Base-by-base conservation (phyloP, 257 asterid species). In the Sherardia arvensis region DNA sequence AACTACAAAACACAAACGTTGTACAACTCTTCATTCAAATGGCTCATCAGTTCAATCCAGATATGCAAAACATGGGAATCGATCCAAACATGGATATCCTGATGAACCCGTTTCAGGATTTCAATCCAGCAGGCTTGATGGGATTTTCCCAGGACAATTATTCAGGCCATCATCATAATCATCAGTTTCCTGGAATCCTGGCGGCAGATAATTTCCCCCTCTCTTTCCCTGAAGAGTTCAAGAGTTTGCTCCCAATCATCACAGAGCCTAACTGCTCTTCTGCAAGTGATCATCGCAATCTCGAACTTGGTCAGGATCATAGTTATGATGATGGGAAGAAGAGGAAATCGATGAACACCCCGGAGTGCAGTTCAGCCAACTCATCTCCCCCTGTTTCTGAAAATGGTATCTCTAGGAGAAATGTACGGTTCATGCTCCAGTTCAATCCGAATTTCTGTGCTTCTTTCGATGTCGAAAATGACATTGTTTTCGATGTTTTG, bases 321-420 rank as follows among this genome's bases (percentile, higher is more conserved):
- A 43, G 20, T 17, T 43, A 3, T 15, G 58, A 62, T 32, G 64
- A 60, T 5, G 76, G 59, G 5, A 78, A 62, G 77, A 86, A 86
- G 65, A 78, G 95, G 70, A 88, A 77, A 75, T 71, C 64, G 8
- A 43, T n/a, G 45, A 85, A 45, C 40, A 70, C 78, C 15, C 82
- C 82, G 1, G 85, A 82, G 56, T 73, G 76, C 64, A 84, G 79
- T 54, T 79, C 79, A 25, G 78, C 73, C 0, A 61, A 87, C 66
- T 83, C 94, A 10, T 83, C 94, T 68, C 79, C 82, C 72, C 83
- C 80, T 29, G 69, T 54, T 67, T 85, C 87, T 33, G 76, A 77
- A 21, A 80, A 45, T 71, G 81, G 74, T 30, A 80, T 10, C 20
- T 53, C 48, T 36, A 76, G 72, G 72, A 73, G 69, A 20, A 73